Conservation (phyloP, 768 basidiomycete species). For the Mycena metata region DNA sequence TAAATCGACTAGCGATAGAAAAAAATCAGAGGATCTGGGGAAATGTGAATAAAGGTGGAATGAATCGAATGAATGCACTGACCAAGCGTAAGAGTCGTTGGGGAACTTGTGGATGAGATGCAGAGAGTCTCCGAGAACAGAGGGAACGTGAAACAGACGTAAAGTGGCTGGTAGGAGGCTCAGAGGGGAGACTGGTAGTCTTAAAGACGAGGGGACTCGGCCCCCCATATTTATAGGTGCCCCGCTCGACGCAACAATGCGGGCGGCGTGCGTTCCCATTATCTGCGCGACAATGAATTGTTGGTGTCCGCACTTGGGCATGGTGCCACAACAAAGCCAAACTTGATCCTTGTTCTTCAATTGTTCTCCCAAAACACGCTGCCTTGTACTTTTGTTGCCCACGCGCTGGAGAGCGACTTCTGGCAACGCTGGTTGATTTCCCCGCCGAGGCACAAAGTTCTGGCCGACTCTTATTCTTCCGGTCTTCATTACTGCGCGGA, state of each 20-base stretch:
- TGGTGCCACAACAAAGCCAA: background rate
- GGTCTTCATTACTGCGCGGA: too few relatives aligned
- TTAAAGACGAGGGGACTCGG: background rate
- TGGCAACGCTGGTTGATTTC: background rate
- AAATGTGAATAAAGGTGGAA: background rate
- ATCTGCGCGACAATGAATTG: slow-evolving; percentile 16
- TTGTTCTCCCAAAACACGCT: background rate
- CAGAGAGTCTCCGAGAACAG: slow-evolving; percentile 27
- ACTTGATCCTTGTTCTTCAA: slow-evolving; percentile 6
- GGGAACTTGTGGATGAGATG: background rate
- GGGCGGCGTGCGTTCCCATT: slow-evolving; percentile 21
- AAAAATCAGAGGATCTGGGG: background rate
- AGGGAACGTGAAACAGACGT: slow-evolving; percentile 25
- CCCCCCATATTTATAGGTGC: slow-evolving; percentile 19
- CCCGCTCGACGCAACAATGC: slow-evolving; percentile 9
- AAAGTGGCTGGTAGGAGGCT: slow-evolving; percentile 17
- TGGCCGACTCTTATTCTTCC: background rate
- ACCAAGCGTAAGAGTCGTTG: slow-evolving; percentile 28
- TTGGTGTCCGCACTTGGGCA: slow-evolving; percentile 10
- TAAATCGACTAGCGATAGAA: slow-evolving; percentile 25
- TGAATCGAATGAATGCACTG: background rate
- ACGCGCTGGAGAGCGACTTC: background rate
- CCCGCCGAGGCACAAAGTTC: background rate
- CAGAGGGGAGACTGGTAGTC: slow-evolving; percentile 26
- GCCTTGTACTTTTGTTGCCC: slow-evolving; percentile 12